Conservation (phyloP, 441 rosid genomes). For the Gossypium schwendimanii region DNA sequence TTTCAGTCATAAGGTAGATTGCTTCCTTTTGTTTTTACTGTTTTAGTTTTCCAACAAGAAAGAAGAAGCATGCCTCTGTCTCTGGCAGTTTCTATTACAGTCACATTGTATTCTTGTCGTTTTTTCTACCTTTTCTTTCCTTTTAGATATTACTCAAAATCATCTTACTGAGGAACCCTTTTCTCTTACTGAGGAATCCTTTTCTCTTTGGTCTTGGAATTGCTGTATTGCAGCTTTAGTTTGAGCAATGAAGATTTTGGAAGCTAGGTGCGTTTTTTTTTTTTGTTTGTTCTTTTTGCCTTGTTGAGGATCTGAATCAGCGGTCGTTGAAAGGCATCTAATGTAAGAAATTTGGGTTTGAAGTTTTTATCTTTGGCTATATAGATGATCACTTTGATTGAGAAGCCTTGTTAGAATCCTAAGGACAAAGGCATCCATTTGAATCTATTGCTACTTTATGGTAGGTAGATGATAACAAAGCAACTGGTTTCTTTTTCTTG, state of each 20-base stretch:
- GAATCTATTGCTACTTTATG: too few species aligned
- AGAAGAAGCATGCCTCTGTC: slow-evolving; percentile 14
- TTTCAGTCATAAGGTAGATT: neutral
- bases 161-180: neutral
- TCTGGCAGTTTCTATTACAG: slow-evolving; percentile 28
- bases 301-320: slow-evolving; percentile 12
- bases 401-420: neutral
- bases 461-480: too few species aligned
- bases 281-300: neutral
- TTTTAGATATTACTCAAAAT: neutral
- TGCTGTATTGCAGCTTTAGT: neutral
- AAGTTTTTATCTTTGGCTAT: slow-evolving; percentile 12
- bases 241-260: neutral
- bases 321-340: neutral
- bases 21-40: slow-evolving; percentile 4
- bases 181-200: neutral
- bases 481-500: too few species aligned
- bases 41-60: neutral
- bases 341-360: slow-evolving; percentile 4
- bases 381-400: neutral
- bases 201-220: neutral
- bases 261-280: neutral
- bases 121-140: neutral
- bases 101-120: slow-evolving; percentile 17
- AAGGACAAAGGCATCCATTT: neutral